A percentile compares a stretch with the other conserved stretches of the same genome.
Evolutionary conservation across 129 eudicot genomes (phyloP).

Genomic region (Cynara cardunculus): DNA sequence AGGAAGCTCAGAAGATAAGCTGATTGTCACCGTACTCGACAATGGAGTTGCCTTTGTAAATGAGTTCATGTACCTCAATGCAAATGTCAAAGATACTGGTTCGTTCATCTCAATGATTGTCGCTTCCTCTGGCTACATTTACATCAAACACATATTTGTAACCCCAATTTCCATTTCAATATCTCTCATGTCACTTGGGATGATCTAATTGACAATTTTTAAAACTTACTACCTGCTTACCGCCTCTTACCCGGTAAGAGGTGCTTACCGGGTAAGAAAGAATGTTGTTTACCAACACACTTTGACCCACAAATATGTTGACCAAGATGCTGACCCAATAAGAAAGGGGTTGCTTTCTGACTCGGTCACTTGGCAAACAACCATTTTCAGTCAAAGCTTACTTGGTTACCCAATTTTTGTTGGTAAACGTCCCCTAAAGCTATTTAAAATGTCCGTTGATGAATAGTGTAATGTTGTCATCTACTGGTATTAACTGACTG

Average conservation of each 20-base stretch:
- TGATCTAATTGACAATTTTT: not conserved
- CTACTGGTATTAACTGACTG: not conserved
- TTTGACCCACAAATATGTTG: not conserved
- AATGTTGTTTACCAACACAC: not conserved
- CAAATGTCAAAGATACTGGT: constrained; percentile 90
- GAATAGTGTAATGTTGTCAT: not conserved
- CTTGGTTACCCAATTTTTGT: not conserved
- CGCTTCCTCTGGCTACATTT: constrained; percentile 86
- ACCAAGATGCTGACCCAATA: not conserved
- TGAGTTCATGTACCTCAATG: constrained; percentile 92
- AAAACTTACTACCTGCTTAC: not conserved
- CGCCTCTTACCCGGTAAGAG: not conserved
- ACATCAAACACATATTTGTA: not conserved
- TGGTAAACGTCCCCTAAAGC: not conserved
- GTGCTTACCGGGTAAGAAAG: not conserved
- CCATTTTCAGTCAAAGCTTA: not conserved
- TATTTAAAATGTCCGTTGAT: not conserved
- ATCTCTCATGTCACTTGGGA: not conserved
- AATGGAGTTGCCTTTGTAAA: constrained; percentile 85
- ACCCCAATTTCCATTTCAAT: not conserved
- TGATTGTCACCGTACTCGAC: constrained; percentile 68
- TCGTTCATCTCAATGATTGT: constrained; percentile 93
- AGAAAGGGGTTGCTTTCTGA: not conserved
- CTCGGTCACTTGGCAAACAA: too few relatives aligned
- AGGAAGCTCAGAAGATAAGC: constrained; percentile 90